Evolutionary conservation across 2,329 filamentous ascomycete genomes (phyloP), one percentile per base, ranked within the genome.

Genomic region (Aureobasidium namibiae): DNA sequence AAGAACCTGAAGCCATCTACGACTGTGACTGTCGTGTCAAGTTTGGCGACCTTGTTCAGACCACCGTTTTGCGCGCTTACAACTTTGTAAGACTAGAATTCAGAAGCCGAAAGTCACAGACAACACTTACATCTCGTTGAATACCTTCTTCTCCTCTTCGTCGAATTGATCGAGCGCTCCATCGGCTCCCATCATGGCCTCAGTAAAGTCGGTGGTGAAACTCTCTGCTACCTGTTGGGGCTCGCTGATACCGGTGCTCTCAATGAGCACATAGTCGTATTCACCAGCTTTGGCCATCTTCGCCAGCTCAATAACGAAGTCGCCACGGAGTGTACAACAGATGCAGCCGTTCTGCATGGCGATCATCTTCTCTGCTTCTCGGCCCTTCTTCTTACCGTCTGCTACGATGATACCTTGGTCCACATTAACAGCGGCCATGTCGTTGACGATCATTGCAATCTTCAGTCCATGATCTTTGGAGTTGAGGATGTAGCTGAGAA

Each of bases 171-270:
- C 66, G 23, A 76, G 2, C 77, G 59, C 54, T 14, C 54, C 54
- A n/a, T 60, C 62, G 16, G 48, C 63, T 10, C 46, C 52, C 56
- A 60, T 66, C 53, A 71, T 69, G 41, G 69, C 67, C 46, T 71
- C 68, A 2, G 68, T 66, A 80, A 78, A 41, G 78, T 80, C 5
- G n/a, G 77, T 73, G 34, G 86, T 85, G 65, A 89, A 89, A 0
- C 85, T 89, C 74, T 89, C 86, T 0, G 86, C 86, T 0, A 90
- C 86, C 65, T 89, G 86, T 72, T 87, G 84, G 0, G 84, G 86
- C 69, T 88, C 85, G 64, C 85, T 88, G 63, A 89, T 87, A 0
- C 87, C 85, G 2, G 81, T 86, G 67, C 84, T 88, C 69, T 89
- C 86, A 42, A 88, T 86, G 39, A 89, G 75, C 26, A 89, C 82